A percentile compares a stretch with the other conserved stretches of the same genome.
Conservation (phyloP, 73 alveolate species). For the Symbiodinium natans region DNA sequence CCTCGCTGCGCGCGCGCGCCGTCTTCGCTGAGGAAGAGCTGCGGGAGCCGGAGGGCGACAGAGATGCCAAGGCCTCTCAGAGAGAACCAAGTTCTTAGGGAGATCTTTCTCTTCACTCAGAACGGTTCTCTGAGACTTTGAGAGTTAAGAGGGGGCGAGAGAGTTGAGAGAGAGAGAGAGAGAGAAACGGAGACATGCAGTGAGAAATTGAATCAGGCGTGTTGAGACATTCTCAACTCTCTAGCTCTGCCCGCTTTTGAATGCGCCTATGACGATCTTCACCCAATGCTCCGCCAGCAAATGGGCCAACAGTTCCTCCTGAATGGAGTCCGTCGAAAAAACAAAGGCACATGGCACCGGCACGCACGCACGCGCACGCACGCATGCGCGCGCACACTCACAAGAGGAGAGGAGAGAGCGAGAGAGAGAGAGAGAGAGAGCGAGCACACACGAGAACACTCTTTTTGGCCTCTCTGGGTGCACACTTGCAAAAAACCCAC, state of each 20-base stretch:
- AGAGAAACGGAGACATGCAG: neutral
- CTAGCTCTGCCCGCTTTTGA: neutral
- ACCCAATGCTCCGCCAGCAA: conserved; percentile 68
- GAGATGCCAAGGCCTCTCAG: conserved; percentile 46
- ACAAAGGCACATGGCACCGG: too few species aligned
- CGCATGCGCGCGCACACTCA: neutral
- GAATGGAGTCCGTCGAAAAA: neutral
- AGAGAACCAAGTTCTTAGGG: neutral
- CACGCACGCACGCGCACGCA: neutral
- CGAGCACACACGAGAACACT: neutral
- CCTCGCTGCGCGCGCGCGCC: neutral
- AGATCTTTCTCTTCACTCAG: neutral
- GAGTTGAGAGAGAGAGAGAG: too few species aligned
- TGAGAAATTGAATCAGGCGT: neutral
- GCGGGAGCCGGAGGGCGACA: conserved; percentile 52
- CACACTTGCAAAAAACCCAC: too few species aligned
- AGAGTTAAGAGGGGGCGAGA: too few species aligned
- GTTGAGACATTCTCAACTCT: neutral
- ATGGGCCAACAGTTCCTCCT: conserved; percentile 60
- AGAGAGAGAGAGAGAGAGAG: too few species aligned
- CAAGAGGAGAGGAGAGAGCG: too few species aligned
- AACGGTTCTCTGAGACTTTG: neutral
- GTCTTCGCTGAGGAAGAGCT: conserved; percentile 52
- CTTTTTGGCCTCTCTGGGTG: too few species aligned
- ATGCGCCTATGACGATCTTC: conserved; percentile 67